These are phyloP conservation scores for Pyrus betulifolia DNA, from an alignment of 306 rosid genomes.

Conservation along the genomic window DNA sequence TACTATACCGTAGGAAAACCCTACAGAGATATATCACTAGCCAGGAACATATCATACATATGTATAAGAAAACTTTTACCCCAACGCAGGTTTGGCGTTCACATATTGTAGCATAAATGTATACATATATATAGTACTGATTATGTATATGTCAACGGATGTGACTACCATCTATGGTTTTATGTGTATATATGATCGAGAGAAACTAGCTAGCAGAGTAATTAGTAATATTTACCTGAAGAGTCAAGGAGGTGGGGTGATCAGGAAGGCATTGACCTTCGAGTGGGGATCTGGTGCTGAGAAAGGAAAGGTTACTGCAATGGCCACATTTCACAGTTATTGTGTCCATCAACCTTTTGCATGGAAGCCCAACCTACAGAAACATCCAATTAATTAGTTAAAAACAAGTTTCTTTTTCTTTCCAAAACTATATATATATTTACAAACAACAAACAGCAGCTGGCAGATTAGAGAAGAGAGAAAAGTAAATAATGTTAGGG, in stretches of 20 bases:
- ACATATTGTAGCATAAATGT: neutral
- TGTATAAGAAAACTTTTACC: neutral
- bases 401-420: neutral
- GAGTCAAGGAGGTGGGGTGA: conserved; percentile 40
- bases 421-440: neutral
- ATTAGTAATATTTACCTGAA: conserved; percentile 41
- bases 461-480: neutral
- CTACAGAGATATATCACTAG: neutral
- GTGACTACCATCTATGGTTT: neutral
- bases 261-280: conserved; percentile 56
- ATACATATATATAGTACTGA: neutral
- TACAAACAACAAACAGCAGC: neutral
- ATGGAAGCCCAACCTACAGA: conserved; percentile 87
- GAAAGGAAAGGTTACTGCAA: conserved; percentile 90
- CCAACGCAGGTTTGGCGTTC: neutral
- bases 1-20: neutral
- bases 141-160: neutral
- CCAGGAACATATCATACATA: neutral
- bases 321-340: conserved; percentile 99
- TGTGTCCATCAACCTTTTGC: conserved; percentile 78
- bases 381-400: neutral
- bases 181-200: too few relatives aligned
- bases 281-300: conserved; percentile 62
- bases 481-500: neutral
- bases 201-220: neutral